These are phyloP conservation scores for Dalbergia cultrata DNA, from an alignment of 306 rosid genomes.

Conservation along the genomic window DNA sequence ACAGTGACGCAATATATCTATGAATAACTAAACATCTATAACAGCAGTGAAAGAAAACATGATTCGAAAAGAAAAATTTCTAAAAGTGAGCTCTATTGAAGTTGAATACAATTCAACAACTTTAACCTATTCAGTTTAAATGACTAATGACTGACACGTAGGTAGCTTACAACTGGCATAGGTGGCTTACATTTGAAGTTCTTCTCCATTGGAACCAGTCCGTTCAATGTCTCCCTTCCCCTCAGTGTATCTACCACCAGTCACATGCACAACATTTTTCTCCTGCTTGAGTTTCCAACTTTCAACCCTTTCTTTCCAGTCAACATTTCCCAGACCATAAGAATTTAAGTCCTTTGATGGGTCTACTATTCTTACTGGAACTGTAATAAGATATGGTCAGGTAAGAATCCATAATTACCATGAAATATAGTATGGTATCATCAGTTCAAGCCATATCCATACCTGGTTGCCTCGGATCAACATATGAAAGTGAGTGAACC, in stretches of 20 bases:
- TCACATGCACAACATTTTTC: slow-evolving; percentile 75
- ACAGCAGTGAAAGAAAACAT: not conserved
- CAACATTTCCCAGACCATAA: slow-evolving; percentile 97
- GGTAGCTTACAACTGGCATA: not conserved
- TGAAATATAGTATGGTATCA: slow-evolving; percentile 30
- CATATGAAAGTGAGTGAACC: slow-evolving; percentile 67
- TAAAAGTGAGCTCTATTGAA: not conserved
- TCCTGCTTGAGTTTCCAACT: slow-evolving; percentile 98
- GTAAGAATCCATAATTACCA: slow-evolving; percentile 28
- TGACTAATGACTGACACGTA: not conserved
- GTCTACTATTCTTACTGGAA: slow-evolving; percentile 92
- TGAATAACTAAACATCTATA: not conserved
- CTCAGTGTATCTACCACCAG: slow-evolving; percentile 71
- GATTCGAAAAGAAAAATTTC: not conserved
- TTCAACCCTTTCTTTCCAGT: slow-evolving; percentile 99
- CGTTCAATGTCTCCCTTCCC: slow-evolving; percentile 98
- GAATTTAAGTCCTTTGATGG: slow-evolving; percentile 95
- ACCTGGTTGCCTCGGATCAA: slow-evolving; percentile 97
- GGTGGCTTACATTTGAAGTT: slow-evolving; percentile 83
- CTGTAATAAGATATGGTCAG: slow-evolving; percentile 56
- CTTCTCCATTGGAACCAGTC: slow-evolving; percentile 98
- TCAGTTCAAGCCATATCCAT: slow-evolving; percentile 30
- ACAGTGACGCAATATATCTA: not conserved
- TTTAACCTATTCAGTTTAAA: too few relatives aligned
- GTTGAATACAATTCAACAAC: not conserved